Evolutionary conservation across 1,284 basidiomycete species (phyloP), one percentile per base, ranked within the genome.

Genomic region (Irpex lacteus): DNA sequence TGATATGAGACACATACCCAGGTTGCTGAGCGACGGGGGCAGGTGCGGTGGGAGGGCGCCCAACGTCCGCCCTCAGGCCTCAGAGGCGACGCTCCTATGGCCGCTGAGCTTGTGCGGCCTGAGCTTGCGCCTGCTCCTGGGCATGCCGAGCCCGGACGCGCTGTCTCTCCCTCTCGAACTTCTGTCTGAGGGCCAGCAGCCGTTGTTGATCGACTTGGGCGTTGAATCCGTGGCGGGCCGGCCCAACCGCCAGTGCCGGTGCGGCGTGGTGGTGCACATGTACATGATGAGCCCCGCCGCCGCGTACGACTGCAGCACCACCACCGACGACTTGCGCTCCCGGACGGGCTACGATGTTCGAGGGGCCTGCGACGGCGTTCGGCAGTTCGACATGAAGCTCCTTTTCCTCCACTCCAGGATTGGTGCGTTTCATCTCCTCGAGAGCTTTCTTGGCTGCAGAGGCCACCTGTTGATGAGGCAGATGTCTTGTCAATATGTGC

Each of bases 381-480:
- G 54, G 75, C 67, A 88, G 68, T 60, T 88, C 88, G 49, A 90
- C 82, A 54, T 81, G 77, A 63, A 91, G 71, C 37, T 82, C 82
- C 19, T 81, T 76, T 15, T 83, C 82, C 32, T 81, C 76, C 19
- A 88, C 73, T 18, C 88, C 85, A 13, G 89, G 88, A 59, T 88
- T 80, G 0, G 79, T 74, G 18, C 74, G 74, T 67, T 81, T 84
- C 71, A 84, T 84, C 18, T 89, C 81, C 38, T 82, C 82, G 32
- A 87, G 74, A 0, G 91, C 90, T 58, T 78, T 81, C 70, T 90
- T 84, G 15, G 86, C 85, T 0, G 92, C 92, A 57, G 79, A 82
- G 44, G 84, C 81, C n/a, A 93, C 87, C 90, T 93, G 65, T 18
- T 61, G 34, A 36, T 50, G 62, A 55, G 50, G 32, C 11, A 67